A percentile compares a stretch with the other conserved stretches of the same genome.
Evolutionary conservation across 2,329 filamentous ascomycete genomes (phyloP).

Genomic region (Neonectria sp.): DNA sequence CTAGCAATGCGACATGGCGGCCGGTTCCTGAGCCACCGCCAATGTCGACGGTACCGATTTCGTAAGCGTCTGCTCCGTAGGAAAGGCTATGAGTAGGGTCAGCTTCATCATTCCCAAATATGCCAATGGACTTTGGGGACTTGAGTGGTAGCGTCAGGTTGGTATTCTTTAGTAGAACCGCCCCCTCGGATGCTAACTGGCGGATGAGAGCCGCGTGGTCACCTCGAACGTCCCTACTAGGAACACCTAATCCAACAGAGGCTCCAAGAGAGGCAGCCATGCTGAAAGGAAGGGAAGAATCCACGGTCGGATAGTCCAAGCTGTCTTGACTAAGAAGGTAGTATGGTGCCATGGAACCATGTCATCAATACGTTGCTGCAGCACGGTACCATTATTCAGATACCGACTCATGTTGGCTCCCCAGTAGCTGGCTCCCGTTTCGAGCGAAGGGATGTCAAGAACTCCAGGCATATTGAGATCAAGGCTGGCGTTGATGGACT

Average conservation of each 20-base stretch:
- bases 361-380: conserved; percentile 57
- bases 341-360: conserved; percentile 63
- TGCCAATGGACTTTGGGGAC: conserved; percentile 67
- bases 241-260: conserved; percentile 57
- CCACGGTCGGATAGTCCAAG: conserved; percentile 56
- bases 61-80: conserved; percentile 72
- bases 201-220: conserved; percentile 68
- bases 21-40: conserved; percentile 65
- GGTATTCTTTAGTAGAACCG: conserved; percentile 80
- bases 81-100: conserved; percentile 46
- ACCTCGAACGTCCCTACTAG: conserved; percentile 64
- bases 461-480: conserved; percentile 67
- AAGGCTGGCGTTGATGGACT: conserved; percentile 60
- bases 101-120: conserved; percentile 65
- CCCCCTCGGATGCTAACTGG: conserved; percentile 68
- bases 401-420: conserved; percentile 60
- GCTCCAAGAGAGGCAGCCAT: conserved; percentile 55
- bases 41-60: conserved; percentile 68
- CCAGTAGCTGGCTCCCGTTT: conserved; percentile 55
- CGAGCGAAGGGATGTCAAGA: conserved; percentile 45
- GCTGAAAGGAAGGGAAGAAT: conserved; percentile 61
- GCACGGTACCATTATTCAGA: conserved; percentile 61
- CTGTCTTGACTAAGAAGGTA: conserved; percentile 62
- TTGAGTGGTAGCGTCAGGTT: conserved; percentile 71
- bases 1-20: conserved; percentile 52